These are phyloP conservation scores for Penicillium macrosclerotiorum DNA, from an alignment of 495 filamentous ascomycete genomes.

Conservation along the genomic window DNA sequence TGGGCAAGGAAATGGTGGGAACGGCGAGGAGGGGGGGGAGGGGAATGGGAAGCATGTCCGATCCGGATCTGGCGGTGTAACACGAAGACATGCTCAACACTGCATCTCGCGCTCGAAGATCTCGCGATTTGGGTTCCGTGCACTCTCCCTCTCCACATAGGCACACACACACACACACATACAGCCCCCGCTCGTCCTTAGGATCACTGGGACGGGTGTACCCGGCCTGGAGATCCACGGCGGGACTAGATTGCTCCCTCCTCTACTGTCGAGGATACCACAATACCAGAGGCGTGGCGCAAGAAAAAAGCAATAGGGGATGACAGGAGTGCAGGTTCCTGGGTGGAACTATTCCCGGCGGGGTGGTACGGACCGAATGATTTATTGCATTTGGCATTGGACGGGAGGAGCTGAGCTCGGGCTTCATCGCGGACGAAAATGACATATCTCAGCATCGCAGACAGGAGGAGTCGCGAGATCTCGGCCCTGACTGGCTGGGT, in stretches of 20 bases:
- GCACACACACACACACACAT: no score
- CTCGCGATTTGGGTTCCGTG: constrained; percentile 8
- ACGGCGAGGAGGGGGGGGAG: no score
- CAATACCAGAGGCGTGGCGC: not conserved
- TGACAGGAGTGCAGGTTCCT: constrained; percentile 2
- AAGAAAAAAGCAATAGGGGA: constrained; percentile 10
- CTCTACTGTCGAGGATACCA: not conserved
- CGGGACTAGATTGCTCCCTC: not conserved
- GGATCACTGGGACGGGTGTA: constrained; percentile 8
- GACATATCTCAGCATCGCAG: constrained; percentile 25
- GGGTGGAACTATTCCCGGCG: constrained; percentile 12
- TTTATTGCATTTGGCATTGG: constrained; percentile 23
- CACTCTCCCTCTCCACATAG: not conserved
- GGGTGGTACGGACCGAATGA: constrained; percentile 19
- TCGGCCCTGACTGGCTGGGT: constrained; percentile 18
- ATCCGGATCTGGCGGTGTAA: constrained; percentile 33
- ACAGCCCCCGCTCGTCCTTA: not conserved
- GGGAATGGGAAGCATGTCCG: constrained; percentile 10
- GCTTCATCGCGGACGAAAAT: constrained; percentile 19
- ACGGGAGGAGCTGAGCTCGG: constrained; percentile 23
- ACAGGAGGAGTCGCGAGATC: constrained; percentile 6
- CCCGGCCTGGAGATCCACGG: constrained; percentile 1
- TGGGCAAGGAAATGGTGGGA: no score
- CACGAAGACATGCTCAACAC: constrained; percentile 12
- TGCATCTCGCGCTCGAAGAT: constrained; percentile 13